Evolutionary conservation across 805 yeast genomes (phyloP).

Genomic region (Saccharomycopsis schoenii): DNA sequence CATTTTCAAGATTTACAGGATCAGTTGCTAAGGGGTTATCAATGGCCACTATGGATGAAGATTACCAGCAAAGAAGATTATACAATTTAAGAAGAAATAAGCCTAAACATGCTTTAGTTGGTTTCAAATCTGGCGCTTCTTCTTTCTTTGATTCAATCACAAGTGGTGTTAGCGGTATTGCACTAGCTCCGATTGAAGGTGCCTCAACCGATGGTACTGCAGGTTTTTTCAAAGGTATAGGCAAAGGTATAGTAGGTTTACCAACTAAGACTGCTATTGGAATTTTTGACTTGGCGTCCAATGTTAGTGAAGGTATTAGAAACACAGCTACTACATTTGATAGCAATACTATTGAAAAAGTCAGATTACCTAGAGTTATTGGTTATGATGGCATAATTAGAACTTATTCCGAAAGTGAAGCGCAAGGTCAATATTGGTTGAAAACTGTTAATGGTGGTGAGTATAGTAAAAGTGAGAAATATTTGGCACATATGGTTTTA

Average conservation of each 20-base stretch:
- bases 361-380: conserved; percentile 73
- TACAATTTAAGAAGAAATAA: conserved; percentile 64
- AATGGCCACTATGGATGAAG: conserved; percentile 77
- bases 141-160: conserved; percentile 80
- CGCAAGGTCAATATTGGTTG: conserved; percentile 92
- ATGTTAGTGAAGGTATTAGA: conserved; percentile 87
- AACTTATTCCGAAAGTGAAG: conserved; percentile 69
- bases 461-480: conserved; percentile 51
- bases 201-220: conserved; percentile 80
- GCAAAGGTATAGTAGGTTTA: conserved; percentile 88
- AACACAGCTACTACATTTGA: conserved; percentile 89
- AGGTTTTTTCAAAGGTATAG: conserved; percentile 90
- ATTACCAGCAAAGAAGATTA: conserved; percentile 75
- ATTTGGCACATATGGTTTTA: conserved; percentile 76
- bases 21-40: conserved; percentile 91
- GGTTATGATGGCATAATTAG: conserved; percentile 62
- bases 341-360: conserved; percentile 63
- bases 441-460: conserved; percentile 76
- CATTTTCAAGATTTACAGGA: conserved; percentile 86
- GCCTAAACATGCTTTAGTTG: conserved; percentile 78
- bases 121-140: conserved; percentile 76
- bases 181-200: conserved; percentile 84
- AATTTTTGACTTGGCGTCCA: conserved; percentile 81
- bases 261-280: conserved; percentile 98
- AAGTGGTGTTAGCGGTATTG: conserved; percentile 85